Conservation (phyloP, 2,329 filamentous ascomycete genomes). For the Ceratocystis eucalypticola region DNA sequence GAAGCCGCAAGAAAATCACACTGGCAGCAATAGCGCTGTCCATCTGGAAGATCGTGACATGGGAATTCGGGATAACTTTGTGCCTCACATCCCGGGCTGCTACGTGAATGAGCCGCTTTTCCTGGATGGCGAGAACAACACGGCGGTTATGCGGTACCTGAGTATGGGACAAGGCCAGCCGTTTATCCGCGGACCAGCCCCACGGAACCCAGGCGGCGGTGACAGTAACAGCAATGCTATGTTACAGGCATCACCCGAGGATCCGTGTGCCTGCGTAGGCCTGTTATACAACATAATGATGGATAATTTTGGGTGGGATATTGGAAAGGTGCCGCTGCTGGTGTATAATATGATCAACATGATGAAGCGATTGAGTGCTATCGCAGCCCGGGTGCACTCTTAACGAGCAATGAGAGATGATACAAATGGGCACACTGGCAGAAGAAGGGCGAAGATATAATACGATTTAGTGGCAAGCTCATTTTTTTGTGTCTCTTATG, state of each 20-base stretch:
- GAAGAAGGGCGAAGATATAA: neutral
- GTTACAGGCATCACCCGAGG: slow-evolving; percentile 35
- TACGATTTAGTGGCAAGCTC: no score
- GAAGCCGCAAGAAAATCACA: slow-evolving; percentile 21
- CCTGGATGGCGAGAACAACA: slow-evolving; percentile 43
- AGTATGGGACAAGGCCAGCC: slow-evolving; percentile 41
- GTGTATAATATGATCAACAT: slow-evolving; percentile 54
- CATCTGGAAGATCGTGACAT: neutral
- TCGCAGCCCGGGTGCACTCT: slow-evolving; percentile 29
- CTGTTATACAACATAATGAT: slow-evolving; percentile 43
- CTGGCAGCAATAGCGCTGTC: neutral
- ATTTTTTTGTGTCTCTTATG: no score
- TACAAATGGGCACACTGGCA: neutral
- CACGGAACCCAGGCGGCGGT: neutral
- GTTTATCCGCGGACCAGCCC: slow-evolving; percentile 30
- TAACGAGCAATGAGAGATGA: neutral
- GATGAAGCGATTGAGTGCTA: slow-evolving; percentile 43
- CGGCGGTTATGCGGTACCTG: slow-evolving; percentile 44
- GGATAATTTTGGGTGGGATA: slow-evolving; percentile 35
- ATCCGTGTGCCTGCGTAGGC: slow-evolving; percentile 46
- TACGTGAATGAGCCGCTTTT: slow-evolving; percentile 32
- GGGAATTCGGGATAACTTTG: slow-evolving; percentile 19
- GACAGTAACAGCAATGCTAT: neutral
- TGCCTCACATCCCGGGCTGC: slow-evolving; percentile 23
- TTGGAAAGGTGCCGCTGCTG: slow-evolving; percentile 41